Conservation (phyloP, 352 stramenopile genomes). For the Phytophthora boehmeriae region DNA sequence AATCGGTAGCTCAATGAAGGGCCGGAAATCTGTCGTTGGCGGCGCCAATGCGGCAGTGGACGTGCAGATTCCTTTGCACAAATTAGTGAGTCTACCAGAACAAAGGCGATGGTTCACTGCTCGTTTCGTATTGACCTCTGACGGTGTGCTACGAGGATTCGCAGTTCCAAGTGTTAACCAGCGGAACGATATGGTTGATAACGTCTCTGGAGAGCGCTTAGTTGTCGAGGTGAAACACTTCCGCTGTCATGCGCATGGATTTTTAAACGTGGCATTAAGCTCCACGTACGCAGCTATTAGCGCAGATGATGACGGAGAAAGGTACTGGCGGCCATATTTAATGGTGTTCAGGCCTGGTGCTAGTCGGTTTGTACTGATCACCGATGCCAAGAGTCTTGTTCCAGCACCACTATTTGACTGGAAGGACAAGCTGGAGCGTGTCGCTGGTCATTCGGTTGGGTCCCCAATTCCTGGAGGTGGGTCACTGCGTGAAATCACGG, state of each 20-base stretch:
- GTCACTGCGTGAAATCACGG: constrained; percentile 26
- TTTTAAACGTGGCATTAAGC: constrained; percentile 19
- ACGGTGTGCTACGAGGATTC: constrained; percentile 52
- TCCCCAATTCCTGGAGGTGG: constrained; percentile 7
- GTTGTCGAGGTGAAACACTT: constrained; percentile 59
- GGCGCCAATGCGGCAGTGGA: constrained; percentile 1
- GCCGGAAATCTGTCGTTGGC: constrained; percentile 10
- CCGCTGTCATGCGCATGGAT: constrained; percentile 51
- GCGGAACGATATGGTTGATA: constrained; percentile 10
- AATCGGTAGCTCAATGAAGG: constrained; percentile 6
- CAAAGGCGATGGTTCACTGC: constrained; percentile 58
- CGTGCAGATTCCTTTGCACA: constrained; percentile 40
- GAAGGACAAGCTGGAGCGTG: constrained; percentile 61
- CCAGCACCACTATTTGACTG: constrained; percentile 51
- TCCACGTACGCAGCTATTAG: constrained; percentile 1
- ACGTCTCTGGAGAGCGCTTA: constrained; percentile 31
- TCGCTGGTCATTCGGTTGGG: constrained; percentile 12
- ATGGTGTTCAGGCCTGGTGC: constrained; percentile 59
- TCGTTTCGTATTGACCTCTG: constrained; percentile 50
- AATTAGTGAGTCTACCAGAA: constrained; percentile 57
- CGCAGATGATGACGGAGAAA: constrained; percentile 17
- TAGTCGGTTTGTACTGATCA: constrained; percentile 63
- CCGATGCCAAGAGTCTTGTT: constrained; percentile 44
- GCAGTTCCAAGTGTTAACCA: background rate
- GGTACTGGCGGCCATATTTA: constrained; percentile 49